Evolutionary conservation across 2,329 filamentous ascomycete species (phyloP), one percentile per base, ranked within the genome.

Genomic region (Ceratocystis lukuohia): DNA sequence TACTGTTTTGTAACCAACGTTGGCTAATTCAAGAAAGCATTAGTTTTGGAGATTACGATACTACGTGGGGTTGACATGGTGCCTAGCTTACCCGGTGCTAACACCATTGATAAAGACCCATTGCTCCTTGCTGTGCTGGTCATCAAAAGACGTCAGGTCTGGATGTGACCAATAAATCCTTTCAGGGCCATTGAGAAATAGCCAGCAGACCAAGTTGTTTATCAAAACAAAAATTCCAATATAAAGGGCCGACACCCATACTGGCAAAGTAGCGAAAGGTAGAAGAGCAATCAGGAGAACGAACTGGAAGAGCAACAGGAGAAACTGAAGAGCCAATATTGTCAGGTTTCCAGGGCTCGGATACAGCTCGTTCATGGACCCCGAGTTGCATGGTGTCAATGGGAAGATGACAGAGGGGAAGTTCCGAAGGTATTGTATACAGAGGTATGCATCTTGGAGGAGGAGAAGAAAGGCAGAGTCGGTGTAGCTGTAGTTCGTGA

Each of bases 71-170:
- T 15, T 25, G 22, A 15, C 22, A 25, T 48, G 20, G 6, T 15
- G 1, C 17, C 5, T 5, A 44, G 76, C 80, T 68, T 75, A 85
- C 83, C 81, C 82, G 44, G 80, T 80, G 8, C 81, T 83, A 33
- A 91, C 84, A 0, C 89, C 89, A 71, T 92, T 92, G 64, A 92
- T 74, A 72, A 88, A 92, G n/a, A 92, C 79, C 89, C 89, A 93
- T 71, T 86, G 82, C 75, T 92, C 88, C 64, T 84, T 78, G 10
- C 77, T 76, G 72, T 84, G 80, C 69, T 82, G 78, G 0, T 78
- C 77, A 20, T 74, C 73, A 1, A 74, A 74, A 17, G 78, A 73
- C 1, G 84, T 79, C 69, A 82, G 84, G 65, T 81, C 76, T 1
- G 79, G 76, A 53, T 83, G 78, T 1, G 84, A 84, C 20, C 75